Evolutionary conservation across 129 eudicot genomes (phyloP).

Genomic region (Centella asiatica): DNA sequence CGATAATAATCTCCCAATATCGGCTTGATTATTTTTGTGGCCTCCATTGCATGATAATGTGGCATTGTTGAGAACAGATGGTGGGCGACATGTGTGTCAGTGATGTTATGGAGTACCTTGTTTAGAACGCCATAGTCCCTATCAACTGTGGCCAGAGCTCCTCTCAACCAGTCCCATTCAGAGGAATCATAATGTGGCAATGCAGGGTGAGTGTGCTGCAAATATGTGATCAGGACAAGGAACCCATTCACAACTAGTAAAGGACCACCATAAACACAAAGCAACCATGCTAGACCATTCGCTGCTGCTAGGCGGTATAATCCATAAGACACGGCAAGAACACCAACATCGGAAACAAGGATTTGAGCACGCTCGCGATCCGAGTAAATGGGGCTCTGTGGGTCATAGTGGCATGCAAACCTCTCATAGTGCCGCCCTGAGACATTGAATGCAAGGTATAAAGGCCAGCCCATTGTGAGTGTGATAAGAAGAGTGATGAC

Average conservation of each 20-base stretch:
- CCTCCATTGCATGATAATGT: constrained; percentile 19
- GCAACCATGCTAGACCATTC: constrained; percentile 16
- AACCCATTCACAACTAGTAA: constrained; percentile 19
- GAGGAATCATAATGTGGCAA: constrained; percentile 13
- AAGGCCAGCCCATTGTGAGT: constrained; percentile 19
- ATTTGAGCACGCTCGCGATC: constrained; percentile 16
- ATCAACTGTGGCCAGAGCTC: constrained; percentile 22
- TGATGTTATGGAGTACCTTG: constrained; percentile 19
- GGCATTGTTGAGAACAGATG: constrained; percentile 20
- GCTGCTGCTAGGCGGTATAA: constrained; percentile 8
- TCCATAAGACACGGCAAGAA: constrained; percentile 9
- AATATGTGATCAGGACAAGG: constrained; percentile 14
- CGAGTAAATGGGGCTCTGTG: constrained; percentile 17
- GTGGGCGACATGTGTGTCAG: constrained; percentile 21
- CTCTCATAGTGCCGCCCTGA: constrained; percentile 15
- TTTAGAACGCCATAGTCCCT: constrained; percentile 18
- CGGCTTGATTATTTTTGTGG: constrained; percentile 17
- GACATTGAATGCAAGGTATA: constrained; percentile 17
- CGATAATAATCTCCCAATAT: constrained; percentile 14
- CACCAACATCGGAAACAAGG: constrained; percentile 15
- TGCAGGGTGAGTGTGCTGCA: constrained; percentile 21
- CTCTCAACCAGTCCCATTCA: constrained; percentile 25
- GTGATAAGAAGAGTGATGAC: constrained; percentile 13
- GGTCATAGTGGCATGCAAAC: constrained; percentile 21
- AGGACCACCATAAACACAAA: constrained; percentile 20